Conservation (phyloP, 768 basidiomycete genomes). For the Pleurotus sapidus region DNA sequence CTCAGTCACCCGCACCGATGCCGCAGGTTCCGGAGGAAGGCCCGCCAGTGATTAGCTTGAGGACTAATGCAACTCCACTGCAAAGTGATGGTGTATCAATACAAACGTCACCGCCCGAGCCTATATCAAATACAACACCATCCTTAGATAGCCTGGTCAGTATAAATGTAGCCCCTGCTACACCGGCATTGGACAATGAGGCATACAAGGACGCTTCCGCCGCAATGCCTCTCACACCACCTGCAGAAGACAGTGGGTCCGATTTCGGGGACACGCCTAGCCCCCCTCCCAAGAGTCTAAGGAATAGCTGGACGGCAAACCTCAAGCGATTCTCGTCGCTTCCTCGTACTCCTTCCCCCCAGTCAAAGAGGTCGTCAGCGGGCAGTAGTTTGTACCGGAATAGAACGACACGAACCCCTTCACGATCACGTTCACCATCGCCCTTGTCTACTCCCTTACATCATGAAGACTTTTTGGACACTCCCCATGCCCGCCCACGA, state of each 20-base stretch:
- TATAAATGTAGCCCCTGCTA: conserved; percentile 5
- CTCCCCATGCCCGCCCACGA: conserved; percentile 8
- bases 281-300: conserved; percentile 48
- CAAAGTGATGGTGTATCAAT: no score
- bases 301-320: conserved; percentile 42
- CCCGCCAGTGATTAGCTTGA: background rate
- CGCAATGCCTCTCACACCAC: conserved; percentile 1
- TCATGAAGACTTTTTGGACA: background rate
- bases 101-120: background rate
- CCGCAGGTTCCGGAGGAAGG: background rate
- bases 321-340: conserved; percentile 54
- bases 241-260: conserved; percentile 16
- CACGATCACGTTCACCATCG: conserved; percentile 29
- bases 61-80: no score
- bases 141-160: background rate
- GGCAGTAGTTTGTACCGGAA: conserved; percentile 15
- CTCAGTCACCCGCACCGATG: background rate
- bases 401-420: conserved; percentile 33
- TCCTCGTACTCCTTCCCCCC: conserved; percentile 65
- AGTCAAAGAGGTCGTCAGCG: conserved; percentile 36
- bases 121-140: background rate
- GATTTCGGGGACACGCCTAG: conserved; percentile 33
- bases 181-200: conserved; percentile 5
- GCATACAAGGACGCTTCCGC: background rate
- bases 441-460: conserved; percentile 12